A percentile compares a stretch with the other conserved stretches of the same genome.
These are phyloP conservation scores for Trichoderma sp. DNA, from an alignment of 2,329 filamentous ascomycete species.

Conservation along the genomic window DNA sequence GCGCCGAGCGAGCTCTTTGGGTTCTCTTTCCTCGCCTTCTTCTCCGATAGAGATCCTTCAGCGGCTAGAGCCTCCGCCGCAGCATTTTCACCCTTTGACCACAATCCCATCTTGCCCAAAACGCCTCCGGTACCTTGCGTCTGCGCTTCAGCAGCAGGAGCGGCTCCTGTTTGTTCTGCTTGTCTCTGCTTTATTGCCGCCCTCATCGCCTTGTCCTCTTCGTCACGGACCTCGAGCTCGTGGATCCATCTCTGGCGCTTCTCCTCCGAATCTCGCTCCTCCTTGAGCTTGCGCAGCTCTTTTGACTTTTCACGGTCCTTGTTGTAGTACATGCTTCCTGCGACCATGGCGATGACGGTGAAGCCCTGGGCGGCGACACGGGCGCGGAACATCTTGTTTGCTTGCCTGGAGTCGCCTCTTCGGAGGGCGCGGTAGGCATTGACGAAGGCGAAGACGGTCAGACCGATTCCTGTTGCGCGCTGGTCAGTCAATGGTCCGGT, in stretches of 20 bases:
- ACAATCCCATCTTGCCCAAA: constrained; percentile 38
- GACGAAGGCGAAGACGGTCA: constrained; percentile 82
- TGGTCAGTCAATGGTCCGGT: constrained; percentile 11
- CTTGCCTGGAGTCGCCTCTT: constrained; percentile 76
- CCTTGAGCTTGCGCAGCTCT: constrained; percentile 73
- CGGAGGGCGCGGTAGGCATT: constrained; percentile 84
- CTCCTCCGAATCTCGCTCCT: constrained; percentile 75
- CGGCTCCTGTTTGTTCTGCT: constrained; percentile 23
- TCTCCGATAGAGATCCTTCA: constrained; percentile 20
- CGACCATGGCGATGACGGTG: constrained; percentile 84
- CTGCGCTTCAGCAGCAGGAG: constrained; percentile 20
- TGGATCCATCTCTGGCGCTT: constrained; percentile 85
- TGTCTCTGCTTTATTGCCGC: constrained; percentile 50
- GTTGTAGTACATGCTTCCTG: constrained; percentile 84
- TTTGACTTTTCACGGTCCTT: constrained; percentile 76
- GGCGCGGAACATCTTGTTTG: constrained; percentile 95
- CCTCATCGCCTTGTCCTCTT: constrained; percentile 68
- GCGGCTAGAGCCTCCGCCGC: constrained; percentile 20
- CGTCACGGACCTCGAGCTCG: constrained; percentile 85
- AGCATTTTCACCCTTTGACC: constrained; percentile 33
- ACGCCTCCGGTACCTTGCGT: constrained; percentile 33
- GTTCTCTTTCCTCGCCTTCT: constrained; percentile 36
- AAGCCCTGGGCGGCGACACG: constrained; percentile 93
- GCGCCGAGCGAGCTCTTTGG: constrained; percentile 41
- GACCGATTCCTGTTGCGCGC: constrained; percentile 59